Evolutionary conservation across 768 basidiomycete genomes (phyloP).

Genomic region (Suillus discolor): DNA sequence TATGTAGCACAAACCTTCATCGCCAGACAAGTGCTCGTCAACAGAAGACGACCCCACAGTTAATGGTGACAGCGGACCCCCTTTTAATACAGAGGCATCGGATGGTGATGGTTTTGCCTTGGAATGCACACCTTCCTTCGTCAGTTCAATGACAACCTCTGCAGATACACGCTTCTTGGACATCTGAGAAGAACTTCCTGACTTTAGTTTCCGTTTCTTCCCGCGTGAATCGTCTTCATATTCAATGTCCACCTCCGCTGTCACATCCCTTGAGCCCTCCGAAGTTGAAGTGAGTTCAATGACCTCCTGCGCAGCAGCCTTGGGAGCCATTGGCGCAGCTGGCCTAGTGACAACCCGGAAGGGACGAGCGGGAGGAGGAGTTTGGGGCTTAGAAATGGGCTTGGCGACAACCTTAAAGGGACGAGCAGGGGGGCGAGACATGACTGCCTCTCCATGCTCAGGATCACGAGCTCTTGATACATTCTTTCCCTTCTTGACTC

Average conservation of each 20-base stretch:
- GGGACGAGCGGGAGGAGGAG: neutral
- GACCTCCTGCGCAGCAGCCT: neutral
- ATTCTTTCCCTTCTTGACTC: constrained; percentile 1
- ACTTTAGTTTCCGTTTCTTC: neutral
- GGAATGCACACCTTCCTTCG: neutral
- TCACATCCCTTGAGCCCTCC: neutral
- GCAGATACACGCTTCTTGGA: neutral
- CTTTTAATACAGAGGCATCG: neutral
- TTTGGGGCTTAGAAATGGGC: neutral
- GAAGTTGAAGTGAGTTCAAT: neutral
- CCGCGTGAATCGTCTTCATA: neutral
- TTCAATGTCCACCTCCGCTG: neutral
- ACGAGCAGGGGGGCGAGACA: neutral
- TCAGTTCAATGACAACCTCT: neutral
- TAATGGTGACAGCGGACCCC: neutral
- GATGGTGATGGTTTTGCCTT: constrained; percentile 1
- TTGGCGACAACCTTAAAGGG: neutral
- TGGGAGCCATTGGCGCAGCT: neutral
- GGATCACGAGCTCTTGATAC: neutral
- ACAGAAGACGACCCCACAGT: neutral
- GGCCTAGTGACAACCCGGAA: neutral
- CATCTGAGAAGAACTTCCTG: neutral
- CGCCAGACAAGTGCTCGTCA: neutral
- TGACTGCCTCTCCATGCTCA: neutral
- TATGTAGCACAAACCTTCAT: neutral